Evolutionary conservation across 78 protist species (phyloP).

Genomic region (Dictyostelium brefeldianum): DNA sequence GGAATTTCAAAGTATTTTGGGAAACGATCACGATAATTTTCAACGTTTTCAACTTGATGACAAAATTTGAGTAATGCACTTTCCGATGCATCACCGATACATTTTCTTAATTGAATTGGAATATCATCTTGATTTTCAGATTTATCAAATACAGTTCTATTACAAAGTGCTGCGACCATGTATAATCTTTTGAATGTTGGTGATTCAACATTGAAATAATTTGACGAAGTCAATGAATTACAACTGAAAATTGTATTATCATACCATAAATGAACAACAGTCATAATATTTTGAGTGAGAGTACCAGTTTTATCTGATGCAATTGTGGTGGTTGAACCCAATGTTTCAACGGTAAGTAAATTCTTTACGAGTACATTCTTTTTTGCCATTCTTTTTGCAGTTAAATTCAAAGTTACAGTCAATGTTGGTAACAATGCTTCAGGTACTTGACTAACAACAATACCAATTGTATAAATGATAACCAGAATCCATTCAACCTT

Average conservation of each 20-base stretch:
- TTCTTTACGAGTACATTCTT: conserved; percentile 92
- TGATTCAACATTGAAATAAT: conserved; percentile 17
- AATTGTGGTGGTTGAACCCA: conserved; percentile 93
- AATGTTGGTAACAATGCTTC: conserved; percentile 93
- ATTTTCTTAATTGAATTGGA: conserved; percentile 74
- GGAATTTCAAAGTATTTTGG: conserved; percentile 91
- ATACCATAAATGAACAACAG: conserved; percentile 85
- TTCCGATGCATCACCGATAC: conserved; percentile 96
- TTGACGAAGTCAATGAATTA: conserved; percentile 40
- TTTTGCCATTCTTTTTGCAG: conserved; percentile 92
- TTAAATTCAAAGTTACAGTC: conserved; percentile 89
- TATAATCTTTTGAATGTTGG: conserved; percentile 47
- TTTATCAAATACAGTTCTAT: conserved; percentile 80
- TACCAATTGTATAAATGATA: conserved; percentile 87
- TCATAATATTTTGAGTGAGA: conserved; percentile 96
- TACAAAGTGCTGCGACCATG: conserved; percentile 75
- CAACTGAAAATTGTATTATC: conserved; percentile 53
- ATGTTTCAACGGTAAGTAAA: conserved; percentile 93
- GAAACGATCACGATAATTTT: conserved; percentile 37
- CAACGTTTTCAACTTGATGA: conserved; percentile 36
- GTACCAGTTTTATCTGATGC: conserved; percentile 98
- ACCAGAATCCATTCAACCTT: conserved; percentile 51
- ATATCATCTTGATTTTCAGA: conserved; percentile 18
- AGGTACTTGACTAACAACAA: conserved; percentile 95
- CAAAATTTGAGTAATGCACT: conserved; percentile 90